Conservation (phyloP, 2,329 filamentous ascomycete species). For the Podosphaera xanthii region DNA sequence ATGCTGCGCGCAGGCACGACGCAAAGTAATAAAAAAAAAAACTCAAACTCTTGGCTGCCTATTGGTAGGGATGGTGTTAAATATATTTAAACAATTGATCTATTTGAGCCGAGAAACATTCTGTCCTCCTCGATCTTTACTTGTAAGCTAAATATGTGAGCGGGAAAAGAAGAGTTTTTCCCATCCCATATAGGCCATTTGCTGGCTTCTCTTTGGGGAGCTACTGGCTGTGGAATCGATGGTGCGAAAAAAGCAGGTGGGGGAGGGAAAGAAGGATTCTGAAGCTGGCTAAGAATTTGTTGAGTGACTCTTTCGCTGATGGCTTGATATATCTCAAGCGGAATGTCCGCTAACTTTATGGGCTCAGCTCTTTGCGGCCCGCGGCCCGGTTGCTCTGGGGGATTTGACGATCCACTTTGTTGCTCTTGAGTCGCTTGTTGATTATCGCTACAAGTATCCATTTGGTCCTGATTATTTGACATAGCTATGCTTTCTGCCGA, state of each 20-base stretch:
- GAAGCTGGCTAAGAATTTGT: not conserved
- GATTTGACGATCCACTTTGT: not conserved
- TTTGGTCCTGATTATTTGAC: not conserved
- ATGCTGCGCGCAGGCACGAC: too few relatives aligned
- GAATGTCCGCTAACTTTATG: not conserved
- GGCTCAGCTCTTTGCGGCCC: not conserved
- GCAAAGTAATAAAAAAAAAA: too few relatives aligned
- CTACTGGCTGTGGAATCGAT: not conserved
- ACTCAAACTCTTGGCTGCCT: not conserved
- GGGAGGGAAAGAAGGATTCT: not conserved
- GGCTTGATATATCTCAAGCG: not conserved
- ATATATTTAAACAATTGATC: not conserved
- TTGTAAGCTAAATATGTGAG: not conserved
- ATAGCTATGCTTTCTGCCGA: not conserved
- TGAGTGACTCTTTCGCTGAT: not conserved
- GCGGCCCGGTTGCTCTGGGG: not conserved
- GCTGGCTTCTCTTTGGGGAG: not conserved
- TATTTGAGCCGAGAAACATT: not conserved
- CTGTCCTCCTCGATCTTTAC: not conserved
- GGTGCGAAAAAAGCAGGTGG: not conserved
- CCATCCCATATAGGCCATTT: not conserved
- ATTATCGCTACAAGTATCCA: not conserved
- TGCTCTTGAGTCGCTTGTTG: not conserved
- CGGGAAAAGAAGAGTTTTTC: not conserved
- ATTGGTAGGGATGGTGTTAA: not conserved